These are phyloP conservation scores for Colletotrichum abscissum DNA, from an alignment of 2,329 filamentous ascomycete genomes.

Conservation along the genomic window DNA sequence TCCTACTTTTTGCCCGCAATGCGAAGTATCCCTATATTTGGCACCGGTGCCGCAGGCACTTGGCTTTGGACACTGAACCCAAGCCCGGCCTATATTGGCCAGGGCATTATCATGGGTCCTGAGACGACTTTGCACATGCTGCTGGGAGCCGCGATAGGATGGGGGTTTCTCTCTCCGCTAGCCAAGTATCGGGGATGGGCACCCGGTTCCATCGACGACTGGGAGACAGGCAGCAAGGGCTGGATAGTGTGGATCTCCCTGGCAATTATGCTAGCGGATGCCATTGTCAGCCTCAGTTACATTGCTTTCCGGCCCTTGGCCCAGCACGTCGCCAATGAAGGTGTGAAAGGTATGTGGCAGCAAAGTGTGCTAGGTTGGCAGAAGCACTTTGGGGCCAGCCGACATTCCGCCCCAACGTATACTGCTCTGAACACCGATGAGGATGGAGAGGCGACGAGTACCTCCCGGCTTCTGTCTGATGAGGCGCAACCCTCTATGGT, in stretches of 20 bases:
- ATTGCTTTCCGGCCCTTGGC: slow-evolving; percentile 73
- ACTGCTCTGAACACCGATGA: slow-evolving; percentile 22
- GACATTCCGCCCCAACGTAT: slow-evolving; percentile 1
- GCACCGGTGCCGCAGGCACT: slow-evolving; percentile 74
- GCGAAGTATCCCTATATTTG: slow-evolving; percentile 89
- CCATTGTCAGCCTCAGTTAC: slow-evolving; percentile 87
- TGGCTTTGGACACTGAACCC: slow-evolving; percentile 99
- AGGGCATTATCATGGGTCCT: slow-evolving; percentile 98
- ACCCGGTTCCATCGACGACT: slow-evolving; percentile 85
- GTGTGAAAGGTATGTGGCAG: slow-evolving; percentile 1
- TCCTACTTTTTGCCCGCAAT: slow-evolving; percentile 92
- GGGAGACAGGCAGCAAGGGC: slow-evolving; percentile 93
- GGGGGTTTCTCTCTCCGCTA: slow-evolving; percentile 89
- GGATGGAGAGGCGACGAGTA: slow-evolving; percentile 7
- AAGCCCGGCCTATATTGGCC: slow-evolving; percentile 95
- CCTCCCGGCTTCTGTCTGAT: slow-evolving; percentile 13
- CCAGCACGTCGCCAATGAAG: neutral
- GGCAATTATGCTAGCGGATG: slow-evolving; percentile 96
- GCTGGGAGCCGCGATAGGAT: slow-evolving; percentile 87
- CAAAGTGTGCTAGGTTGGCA: neutral
- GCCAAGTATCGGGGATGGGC: slow-evolving; percentile 92
- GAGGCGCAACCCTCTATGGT: neutral
- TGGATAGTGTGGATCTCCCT: slow-evolving; percentile 99
- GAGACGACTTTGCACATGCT: slow-evolving; percentile 97
- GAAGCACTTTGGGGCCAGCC: neutral